These are phyloP conservation scores for Verticillium albo-atrum DNA, from an alignment of 2,329 filamentous ascomycete species.

Conservation along the genomic window DNA sequence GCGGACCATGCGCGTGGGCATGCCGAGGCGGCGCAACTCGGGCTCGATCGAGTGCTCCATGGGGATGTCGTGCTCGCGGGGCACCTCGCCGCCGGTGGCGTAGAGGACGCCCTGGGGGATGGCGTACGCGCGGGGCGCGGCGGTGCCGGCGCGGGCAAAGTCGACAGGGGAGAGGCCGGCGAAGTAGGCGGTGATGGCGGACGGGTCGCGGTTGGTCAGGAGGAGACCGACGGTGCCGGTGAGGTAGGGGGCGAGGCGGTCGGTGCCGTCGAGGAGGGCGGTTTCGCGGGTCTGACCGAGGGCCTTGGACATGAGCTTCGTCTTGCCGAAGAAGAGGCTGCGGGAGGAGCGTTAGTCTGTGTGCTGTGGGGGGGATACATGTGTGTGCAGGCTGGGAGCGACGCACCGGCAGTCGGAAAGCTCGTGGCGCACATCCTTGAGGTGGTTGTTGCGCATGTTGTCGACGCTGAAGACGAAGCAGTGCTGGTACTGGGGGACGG, in stretches of 20 bases:
- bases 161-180: conserved; percentile 68
- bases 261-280: conserved; percentile 75
- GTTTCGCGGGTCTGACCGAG: conserved; percentile 75
- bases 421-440: conserved; percentile 85
- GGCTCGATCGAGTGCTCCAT: conserved; percentile 87
- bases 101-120: conserved; percentile 82
- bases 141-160: conserved; percentile 83
- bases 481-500: conserved; percentile 79
- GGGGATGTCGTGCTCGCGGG: conserved; percentile 76
- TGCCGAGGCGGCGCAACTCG: conserved; percentile 79
- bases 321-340: conserved; percentile 98
- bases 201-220: conserved; percentile 74
- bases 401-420: conserved; percentile 77
- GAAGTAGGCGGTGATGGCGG: conserved; percentile 69
- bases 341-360: background rate
- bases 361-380: background rate
- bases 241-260: conserved; percentile 65
- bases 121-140: conserved; percentile 69
- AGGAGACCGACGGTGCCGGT: conserved; percentile 83
- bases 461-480: conserved; percentile 92
- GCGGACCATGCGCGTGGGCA: conserved; percentile 84
- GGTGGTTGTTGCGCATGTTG: conserved; percentile 96
- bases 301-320: conserved; percentile 96
- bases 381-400: background rate
- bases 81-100: conserved; percentile 73